A percentile compares a stretch with the other conserved stretches of the same genome.
Evolutionary conservation across 2,329 filamentous ascomycete species (phyloP).

Genomic region (Biscogniauxia marginata): DNA sequence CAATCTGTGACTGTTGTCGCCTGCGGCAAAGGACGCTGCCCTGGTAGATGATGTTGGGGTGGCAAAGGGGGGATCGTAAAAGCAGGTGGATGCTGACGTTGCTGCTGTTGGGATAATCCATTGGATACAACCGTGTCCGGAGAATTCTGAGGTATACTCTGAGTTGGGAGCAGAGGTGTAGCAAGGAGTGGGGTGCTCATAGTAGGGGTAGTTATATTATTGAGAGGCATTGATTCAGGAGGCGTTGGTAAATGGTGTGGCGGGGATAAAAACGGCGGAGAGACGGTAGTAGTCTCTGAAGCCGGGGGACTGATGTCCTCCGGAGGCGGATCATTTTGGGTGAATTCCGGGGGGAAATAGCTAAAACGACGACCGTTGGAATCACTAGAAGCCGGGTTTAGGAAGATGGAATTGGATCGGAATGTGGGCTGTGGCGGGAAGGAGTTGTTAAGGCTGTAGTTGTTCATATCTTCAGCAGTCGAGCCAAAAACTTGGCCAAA

Average conservation of each 20-base stretch:
- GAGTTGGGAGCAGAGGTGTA: slow-evolving; percentile 23
- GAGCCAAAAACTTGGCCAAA: slow-evolving; percentile 60
- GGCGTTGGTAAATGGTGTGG: slow-evolving; percentile 27
- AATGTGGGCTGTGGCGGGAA: slow-evolving; percentile 53
- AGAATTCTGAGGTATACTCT: slow-evolving; percentile 22
- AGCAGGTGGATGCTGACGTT: slow-evolving; percentile 28
- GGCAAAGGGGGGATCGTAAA: slow-evolving; percentile 42
- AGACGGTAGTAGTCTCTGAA: slow-evolving; percentile 27
- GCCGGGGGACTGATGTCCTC: slow-evolving; percentile 29
- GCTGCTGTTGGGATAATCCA: slow-evolving; percentile 19
- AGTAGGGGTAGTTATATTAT: slow-evolving; percentile 21
- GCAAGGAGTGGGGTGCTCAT: slow-evolving; percentile 28
- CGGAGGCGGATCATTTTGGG: slow-evolving; percentile 35
- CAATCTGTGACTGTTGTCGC: slow-evolving; percentile 44
- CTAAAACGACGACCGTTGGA: slow-evolving; percentile 58
- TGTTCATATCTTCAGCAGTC: slow-evolving; percentile 52
- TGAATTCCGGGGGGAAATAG: slow-evolving; percentile 60
- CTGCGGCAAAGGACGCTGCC: slow-evolving; percentile 45
- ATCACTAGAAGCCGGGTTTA: slow-evolving; percentile 55
- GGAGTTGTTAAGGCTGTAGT: slow-evolving; percentile 43
- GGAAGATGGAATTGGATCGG: slow-evolving; percentile 66
- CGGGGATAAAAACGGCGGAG: slow-evolving; percentile 30
- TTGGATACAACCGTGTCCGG: slow-evolving; percentile 23
- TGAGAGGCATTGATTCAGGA: slow-evolving; percentile 27
- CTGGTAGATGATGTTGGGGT: slow-evolving; percentile 34